Base-by-base conservation (phyloP, 495 filamentous ascomycete species). In the Talaromyces trachyspermus region DNA sequence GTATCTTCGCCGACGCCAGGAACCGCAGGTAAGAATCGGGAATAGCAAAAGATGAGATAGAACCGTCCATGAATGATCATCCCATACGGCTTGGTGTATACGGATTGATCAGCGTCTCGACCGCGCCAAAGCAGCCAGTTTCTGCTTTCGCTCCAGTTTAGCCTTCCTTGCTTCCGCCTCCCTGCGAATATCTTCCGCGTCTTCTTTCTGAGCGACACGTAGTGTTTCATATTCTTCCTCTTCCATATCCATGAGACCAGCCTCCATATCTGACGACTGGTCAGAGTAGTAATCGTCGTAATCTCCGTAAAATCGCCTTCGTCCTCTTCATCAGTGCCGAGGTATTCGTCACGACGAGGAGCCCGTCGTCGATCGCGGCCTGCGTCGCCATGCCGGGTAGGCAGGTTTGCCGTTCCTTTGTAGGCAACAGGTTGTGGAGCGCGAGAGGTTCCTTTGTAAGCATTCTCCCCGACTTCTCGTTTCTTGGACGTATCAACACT, bases 181-280 rank as follows among this genome's bases (percentile, higher is more conserved):
- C 54, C 66, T 54, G 14, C 54, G 64, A 54, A 72, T 56, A 33
- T 80, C 78, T 58, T 76, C 69, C 49, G 77, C 76, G 49, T 85
- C 81, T 53, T 84, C 81, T 54, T 66, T 68, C 37, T 66, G 68
- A 5, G 80, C 81, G 14, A 50, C 58, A 35, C 57, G 60, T 36
- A 77, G 52, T 14, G 79, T 77, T 6, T 50, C 48, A 5, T 54
- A 60, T 61, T 85, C 81, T 59, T 85, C 81, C 4, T 70, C 54
- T 50, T 78, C 74, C 37, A 84, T 60, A 50, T 82, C 80, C 38
- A 72, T 71, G 18, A 74, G 63, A 10, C 75, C 79, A 47, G 75
- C 81, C 57, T 85, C 81, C 81, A 85, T 85, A 49, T 81, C 81
- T 10, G 78, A 80, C 2, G 71, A 77, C 12, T 41, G 69, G 24